Evolutionary conservation across 192 early-diverging fungal species (phyloP), one percentile per base, ranked within the genome.

Genomic region (Linnemannia exigua): DNA sequence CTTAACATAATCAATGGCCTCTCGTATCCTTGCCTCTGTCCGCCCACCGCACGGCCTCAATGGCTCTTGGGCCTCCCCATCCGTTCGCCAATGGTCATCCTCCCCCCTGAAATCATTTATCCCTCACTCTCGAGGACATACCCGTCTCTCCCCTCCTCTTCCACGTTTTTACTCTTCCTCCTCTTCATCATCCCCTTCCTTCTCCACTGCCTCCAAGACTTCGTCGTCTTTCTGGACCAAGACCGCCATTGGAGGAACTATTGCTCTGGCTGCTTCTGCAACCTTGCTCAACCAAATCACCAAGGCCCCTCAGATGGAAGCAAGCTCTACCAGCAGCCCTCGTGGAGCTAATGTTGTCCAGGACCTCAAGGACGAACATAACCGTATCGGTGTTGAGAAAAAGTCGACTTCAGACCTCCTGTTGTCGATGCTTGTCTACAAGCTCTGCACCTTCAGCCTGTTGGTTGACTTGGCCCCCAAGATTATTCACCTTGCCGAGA

Each of bases 371-470:
- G 78, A 89, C 72, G 78, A 82, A 16, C 67, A 88, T 46, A 88
- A 67, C 54, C 84, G 88, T 36, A 80, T 88, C 17, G 89, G 87
- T 38, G 67, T 90, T 7, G 77, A 82, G 22, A 75, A 91, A 72
- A 93, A 93, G 79, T 83, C 93, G 28, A 91, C 87, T 1, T 36
- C 68, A 16, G 92, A 94, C 37, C 90, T 97, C 35, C 19, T 94
- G 22, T 89, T 92, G 63, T 93, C 94, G 1, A 75, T 92, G 44
- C 37, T 91, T 19, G 95, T 97, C 38, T 95, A 95, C 81, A 91
- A 92, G 61, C 33, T 94, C 35, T 96, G 95, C 74, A 89, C 89
- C 12, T 77, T 94, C n/a, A 90, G 90, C 46, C 78, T 87, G 74
- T 81, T 97, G 20, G 93, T 95, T 1, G 87, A 92, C 36, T 54